Base-by-base conservation (phyloP, 345 rosid species). In the Stellera chamaejasme region DNA sequence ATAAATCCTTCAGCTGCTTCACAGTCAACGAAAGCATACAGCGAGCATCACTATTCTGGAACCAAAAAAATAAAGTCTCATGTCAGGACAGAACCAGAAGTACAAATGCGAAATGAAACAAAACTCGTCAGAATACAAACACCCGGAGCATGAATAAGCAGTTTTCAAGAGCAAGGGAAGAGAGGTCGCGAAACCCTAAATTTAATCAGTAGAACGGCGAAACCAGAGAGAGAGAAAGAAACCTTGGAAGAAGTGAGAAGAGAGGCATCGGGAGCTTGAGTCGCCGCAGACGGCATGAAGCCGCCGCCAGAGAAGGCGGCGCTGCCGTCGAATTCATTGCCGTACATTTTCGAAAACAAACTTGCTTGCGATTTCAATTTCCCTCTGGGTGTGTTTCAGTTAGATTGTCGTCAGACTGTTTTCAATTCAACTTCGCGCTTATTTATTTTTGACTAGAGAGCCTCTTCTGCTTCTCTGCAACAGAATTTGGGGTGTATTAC, bases 281-380 rank as follows among this genome's bases (percentile, higher is more conserved):
- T 80, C 27, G 84, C 41, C 80, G 83, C 83, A 59, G 90, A 83
- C 6, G 92, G 94, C 96, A 87, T 86, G 66, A 86, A 86, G 15
- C 98, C 89, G 10, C 95, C 98, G 58, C 98, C 98, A 75, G 88
- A 72, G 62, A 88, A 86, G 55, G 87, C 87, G 0, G 90, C 81
- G 48, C 74, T 81, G 56, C 95, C 81, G 70, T 88, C 93, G 66
- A 83, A 88, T 4, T 88, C 80, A 78, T 85, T 69, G 12, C 79
- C 68, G 68, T 75, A 66, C 97, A 82, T 84, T 58, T 27, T 6
- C 27, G 27, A 10, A 32, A 14, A 12, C 47, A 44, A 43, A 44
- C 45, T 26, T 43, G 48, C 1, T 41, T 28, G 6, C 11, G 16
- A 11, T 52, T 27, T 25, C 10, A 32, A 5, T 32, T 32, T 32